phyloP scores from a whole-genome alignment of 345 rosid genomes.

The Nasturtium officinale region DNA sequence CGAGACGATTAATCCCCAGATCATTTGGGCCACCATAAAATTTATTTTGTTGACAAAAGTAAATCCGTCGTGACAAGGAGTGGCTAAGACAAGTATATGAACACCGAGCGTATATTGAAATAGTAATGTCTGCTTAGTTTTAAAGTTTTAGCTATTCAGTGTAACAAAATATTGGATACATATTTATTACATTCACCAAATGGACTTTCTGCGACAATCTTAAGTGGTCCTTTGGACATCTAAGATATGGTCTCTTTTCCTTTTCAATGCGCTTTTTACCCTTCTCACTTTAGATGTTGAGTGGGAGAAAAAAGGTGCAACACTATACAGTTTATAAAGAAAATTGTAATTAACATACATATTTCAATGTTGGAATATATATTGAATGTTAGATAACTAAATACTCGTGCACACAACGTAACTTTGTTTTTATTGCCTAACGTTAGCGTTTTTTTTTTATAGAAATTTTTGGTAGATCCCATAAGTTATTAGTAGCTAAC shows the following conservation, averaged over 20 bases:
- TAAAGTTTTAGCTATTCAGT: not conserved
- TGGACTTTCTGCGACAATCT: conserved; percentile 30
- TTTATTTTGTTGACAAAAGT: not conserved
- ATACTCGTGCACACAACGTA: not conserved
- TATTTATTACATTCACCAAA: conserved; percentile 2
- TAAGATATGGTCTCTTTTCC: conserved; percentile 30
- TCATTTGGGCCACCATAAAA: no score
- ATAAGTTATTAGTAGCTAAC: not conserved
- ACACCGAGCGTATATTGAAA: not conserved
- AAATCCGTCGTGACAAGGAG: conserved; percentile 4
- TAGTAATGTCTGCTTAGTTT: not conserved
- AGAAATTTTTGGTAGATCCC: not conserved
- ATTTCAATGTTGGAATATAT: conserved; percentile 3
- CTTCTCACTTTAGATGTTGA: conserved; percentile 23
- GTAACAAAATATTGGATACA: not conserved
- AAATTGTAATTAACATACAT: not conserved
- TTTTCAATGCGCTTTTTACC: conserved; percentile 17
- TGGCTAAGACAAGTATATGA: conserved; percentile 3
- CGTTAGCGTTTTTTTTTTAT: not conserved
- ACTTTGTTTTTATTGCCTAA: conserved; percentile 3
- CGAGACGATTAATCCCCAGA: no score
- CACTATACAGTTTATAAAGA: not conserved
- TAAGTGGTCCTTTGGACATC: conserved; percentile 31
- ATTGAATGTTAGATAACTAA: not conserved
- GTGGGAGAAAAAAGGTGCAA: conserved; percentile 17